These are phyloP conservation scores for Sphenostylis stenocarpa DNA, from an alignment of 306 rosid species.

Conservation along the genomic window DNA sequence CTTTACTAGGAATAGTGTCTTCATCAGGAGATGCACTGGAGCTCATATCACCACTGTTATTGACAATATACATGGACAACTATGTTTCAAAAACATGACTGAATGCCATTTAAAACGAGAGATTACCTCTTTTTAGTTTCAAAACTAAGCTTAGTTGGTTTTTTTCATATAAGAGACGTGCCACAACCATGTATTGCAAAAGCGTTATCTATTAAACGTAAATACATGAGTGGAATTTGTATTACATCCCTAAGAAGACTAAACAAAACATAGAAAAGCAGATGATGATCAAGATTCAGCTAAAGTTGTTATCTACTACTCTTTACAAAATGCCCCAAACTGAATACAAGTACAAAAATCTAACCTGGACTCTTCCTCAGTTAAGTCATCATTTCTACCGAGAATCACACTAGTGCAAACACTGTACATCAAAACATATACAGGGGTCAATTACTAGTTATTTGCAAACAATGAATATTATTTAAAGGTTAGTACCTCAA, in stretches of 20 bases:
- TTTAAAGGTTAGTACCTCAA: conserved; percentile 64
- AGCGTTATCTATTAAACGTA: background rate
- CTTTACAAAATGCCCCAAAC: background rate
- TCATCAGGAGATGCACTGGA: conserved; percentile 52
- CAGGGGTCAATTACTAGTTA: conserved; percentile 19
- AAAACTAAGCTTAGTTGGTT: background rate
- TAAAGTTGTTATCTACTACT: background rate
- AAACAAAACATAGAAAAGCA: background rate
- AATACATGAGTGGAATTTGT: background rate
- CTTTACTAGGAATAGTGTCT: conserved; percentile 66
- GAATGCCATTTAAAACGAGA: conserved; percentile 9
- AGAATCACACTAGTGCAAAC: conserved; percentile 89
- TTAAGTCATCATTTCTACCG: conserved; percentile 63
- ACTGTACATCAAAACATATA: conserved; percentile 48
- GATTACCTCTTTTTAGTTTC: background rate
- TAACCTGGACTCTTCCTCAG: conserved; percentile 88
- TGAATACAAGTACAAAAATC: conserved; percentile 30
- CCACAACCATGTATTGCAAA: background rate
- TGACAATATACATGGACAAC: conserved; percentile 30
- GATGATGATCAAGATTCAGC: conserved; percentile 1
- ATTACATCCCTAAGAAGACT: background rate
- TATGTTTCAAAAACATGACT: conserved; percentile 12
- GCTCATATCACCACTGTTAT: conserved; percentile 69
- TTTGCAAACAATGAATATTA: conserved; percentile 6
- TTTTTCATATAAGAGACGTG: background rate